Evolutionary conservation across 139 green algal species (phyloP), one percentile per base, ranked within the genome.

Genomic region (Chlorella sp.): DNA sequence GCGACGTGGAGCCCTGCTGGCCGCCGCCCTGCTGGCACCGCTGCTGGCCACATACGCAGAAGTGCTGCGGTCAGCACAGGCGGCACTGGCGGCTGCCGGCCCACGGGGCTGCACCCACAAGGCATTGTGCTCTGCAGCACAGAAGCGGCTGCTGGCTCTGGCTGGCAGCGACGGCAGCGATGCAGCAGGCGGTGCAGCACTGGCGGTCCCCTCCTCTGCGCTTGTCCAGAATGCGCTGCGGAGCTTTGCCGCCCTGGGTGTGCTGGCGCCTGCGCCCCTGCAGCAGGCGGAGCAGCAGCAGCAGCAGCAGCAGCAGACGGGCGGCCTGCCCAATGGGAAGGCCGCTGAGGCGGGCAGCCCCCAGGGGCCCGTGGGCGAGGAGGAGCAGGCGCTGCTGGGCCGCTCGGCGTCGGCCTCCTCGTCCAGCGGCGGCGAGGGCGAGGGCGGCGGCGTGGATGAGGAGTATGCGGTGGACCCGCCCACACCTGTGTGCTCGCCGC

Each of bases 41-140:
- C 78, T 85, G 41, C 38, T 88, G 17, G 56, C 78, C 32, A 88
- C 74, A 3, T 88, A 88, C 68, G 17, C 32, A 2, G 56, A 73
- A 32, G 68, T 69, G 11, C 67, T 81, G 65, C 55, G 60, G 18
- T 64, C 57, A 1, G 39, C 78, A 36, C 62, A 55, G 67, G 68
- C n/a, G 26, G 60, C 18, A 34, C 84, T 88, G 30, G 36, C 39
- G 6, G 55, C 7, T 0, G 78, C 44, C 18, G 56, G 47, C 34
- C 56, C 38, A 0, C 6, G n/a, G 21, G 69, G 69, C 18, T 23
- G 11, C 5, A 67, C 23, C 47, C 56, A 21, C 47, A 80, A 79
- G 68, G 81, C 62, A 12, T 69, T 85, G 21, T 63, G 56, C 38
- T 28, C 51, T 13, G 81, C 68, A 20, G 81, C 68, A 3, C 81